Evolutionary conservation across 108 stramenopile genomes (phyloP).

Genomic region (Poteriospumella lacustris): DNA sequence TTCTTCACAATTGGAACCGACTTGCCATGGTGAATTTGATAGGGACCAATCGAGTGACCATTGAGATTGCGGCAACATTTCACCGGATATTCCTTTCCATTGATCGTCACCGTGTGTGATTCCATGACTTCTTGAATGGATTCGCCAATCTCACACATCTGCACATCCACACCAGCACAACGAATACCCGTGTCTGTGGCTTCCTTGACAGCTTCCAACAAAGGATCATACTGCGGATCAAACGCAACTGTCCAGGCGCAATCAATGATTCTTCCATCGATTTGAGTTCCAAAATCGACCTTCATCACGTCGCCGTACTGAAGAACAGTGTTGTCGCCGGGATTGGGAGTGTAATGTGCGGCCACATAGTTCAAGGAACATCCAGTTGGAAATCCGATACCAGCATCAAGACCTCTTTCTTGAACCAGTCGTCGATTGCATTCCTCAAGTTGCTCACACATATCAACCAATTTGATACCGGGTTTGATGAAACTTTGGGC

Average conservation of each 20-base stretch:
- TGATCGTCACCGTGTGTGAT: constrained; percentile 86
- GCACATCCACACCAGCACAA: constrained; percentile 89
- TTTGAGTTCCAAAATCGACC: constrained; percentile 96
- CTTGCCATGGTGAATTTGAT: constrained; percentile 96
- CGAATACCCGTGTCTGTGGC: constrained; percentile 88
- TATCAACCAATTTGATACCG: constrained; percentile 84
- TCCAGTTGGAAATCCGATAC: constrained; percentile 97
- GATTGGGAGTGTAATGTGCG: constrained; percentile 96
- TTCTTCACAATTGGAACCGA: constrained; percentile 89
- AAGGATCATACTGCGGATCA: constrained; percentile 80
- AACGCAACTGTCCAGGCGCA: constrained; percentile 95
- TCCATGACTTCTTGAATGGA: constrained; percentile 91
- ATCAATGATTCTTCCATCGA: constrained; percentile 92
- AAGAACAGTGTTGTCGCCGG: constrained; percentile 85
- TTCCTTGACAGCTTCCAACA: constrained; percentile 84
- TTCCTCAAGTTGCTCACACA: constrained; percentile 87
- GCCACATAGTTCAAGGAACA: constrained; percentile 95
- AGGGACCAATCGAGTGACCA: constrained; percentile 92
- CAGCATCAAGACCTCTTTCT: constrained; percentile 38
- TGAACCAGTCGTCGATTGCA: constrained; percentile 79
- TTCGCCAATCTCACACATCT: constrained; percentile 92
- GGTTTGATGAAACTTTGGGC: constrained; percentile 92
- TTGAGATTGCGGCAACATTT: constrained; percentile 86
- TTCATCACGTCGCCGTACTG: constrained; percentile 88
- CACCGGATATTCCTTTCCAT: constrained; percentile 82